phyloP scores from a whole-genome alignment of 2,329 filamentous ascomycete genomes.

The Thielaviopsis punctulata region DNA sequence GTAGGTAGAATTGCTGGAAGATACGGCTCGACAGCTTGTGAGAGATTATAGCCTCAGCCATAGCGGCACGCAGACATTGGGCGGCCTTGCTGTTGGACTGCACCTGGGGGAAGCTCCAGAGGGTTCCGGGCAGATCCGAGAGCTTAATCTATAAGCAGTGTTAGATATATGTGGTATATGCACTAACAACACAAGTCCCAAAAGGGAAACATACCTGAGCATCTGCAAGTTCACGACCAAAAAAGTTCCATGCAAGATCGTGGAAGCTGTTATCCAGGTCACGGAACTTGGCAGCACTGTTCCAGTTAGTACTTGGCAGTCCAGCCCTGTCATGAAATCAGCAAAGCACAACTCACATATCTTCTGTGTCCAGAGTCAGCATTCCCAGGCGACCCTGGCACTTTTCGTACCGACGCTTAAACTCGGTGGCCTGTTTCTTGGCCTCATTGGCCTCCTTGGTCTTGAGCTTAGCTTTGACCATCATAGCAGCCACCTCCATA shows the following conservation, averaged over 20 bases:
- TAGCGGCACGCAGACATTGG: constrained; percentile 8
- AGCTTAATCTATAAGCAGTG: constrained; percentile 7
- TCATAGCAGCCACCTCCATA: constrained; percentile 6
- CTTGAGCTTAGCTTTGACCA: constrained; percentile 10
- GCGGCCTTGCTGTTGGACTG: constrained; percentile 11
- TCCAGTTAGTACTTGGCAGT: neutral
- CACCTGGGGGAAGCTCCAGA: constrained; percentile 7
- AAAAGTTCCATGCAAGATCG: constrained; percentile 12
- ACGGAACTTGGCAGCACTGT: constrained; percentile 11
- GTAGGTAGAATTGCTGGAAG: constrained; percentile 10
- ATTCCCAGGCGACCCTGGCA: constrained; percentile 9
- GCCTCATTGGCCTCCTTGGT: constrained; percentile 10
- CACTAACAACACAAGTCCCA: neutral
- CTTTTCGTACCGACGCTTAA: constrained; percentile 11
- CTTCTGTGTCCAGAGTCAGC: constrained; percentile 10
- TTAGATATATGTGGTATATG: neutral
- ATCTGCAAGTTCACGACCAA: constrained; percentile 5
- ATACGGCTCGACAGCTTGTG: constrained; percentile 9
- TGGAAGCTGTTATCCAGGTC: constrained; percentile 11
- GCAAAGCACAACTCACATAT: constrained; percentile 6
- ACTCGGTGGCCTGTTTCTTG: constrained; percentile 8
- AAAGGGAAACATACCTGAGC: neutral
- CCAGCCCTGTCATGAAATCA: neutral
- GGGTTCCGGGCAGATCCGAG: constrained; percentile 4
- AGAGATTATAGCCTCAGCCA: constrained; percentile 9